Percentiles rank a stretch among this genome's conserved stretches.
Conservation (phyloP, 805 yeast genomes). For the Saccharomycopsis lassenensis region DNA sequence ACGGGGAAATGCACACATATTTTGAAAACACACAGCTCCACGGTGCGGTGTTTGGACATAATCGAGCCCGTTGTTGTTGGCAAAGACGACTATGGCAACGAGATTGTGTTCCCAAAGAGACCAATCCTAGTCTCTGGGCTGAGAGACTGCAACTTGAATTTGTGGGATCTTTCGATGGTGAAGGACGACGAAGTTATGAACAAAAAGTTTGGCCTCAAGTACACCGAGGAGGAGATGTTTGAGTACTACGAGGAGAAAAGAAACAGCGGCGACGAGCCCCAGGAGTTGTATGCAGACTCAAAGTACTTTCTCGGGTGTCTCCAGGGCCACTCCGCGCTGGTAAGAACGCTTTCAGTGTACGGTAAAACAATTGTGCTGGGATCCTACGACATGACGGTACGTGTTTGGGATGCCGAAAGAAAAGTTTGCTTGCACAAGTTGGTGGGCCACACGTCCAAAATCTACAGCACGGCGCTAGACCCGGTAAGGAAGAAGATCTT, state of each 20-base stretch:
- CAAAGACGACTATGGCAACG: conserved; percentile 45
- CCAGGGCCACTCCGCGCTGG: conserved; percentile 69
- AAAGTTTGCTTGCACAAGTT: conserved; percentile 65
- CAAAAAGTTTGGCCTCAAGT: conserved; percentile 8
- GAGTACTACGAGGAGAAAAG: conserved; percentile 3
- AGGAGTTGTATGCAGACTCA: conserved; percentile 23
- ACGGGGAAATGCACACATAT: conserved; percentile 85
- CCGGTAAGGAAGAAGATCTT: conserved; percentile 66
- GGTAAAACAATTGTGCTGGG: conserved; percentile 82
- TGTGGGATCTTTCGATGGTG: conserved; percentile 68
- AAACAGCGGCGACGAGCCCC: conserved; percentile 17
- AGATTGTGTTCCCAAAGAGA: conserved; percentile 43
- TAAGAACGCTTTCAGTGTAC: conserved; percentile 77
- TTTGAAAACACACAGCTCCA: conserved; percentile 84
- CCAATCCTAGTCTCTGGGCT: conserved; percentile 83
- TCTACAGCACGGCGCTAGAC: conserved; percentile 83
- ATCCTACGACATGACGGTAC: conserved; percentile 77
- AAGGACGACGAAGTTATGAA: conserved; percentile 22
- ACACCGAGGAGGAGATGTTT: conserved; percentile 9
- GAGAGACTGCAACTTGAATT: conserved; percentile 71
- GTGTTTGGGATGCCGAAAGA: conserved; percentile 84
- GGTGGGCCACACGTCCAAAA: conserved; percentile 76
- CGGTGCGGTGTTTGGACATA: conserved; percentile 85
- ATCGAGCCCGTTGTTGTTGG: conserved; percentile 58
- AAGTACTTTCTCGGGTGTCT: conserved; percentile 62